phyloP scores from a whole-genome alignment of 495 filamentous ascomycete genomes.

The Xylona heveae region DNA sequence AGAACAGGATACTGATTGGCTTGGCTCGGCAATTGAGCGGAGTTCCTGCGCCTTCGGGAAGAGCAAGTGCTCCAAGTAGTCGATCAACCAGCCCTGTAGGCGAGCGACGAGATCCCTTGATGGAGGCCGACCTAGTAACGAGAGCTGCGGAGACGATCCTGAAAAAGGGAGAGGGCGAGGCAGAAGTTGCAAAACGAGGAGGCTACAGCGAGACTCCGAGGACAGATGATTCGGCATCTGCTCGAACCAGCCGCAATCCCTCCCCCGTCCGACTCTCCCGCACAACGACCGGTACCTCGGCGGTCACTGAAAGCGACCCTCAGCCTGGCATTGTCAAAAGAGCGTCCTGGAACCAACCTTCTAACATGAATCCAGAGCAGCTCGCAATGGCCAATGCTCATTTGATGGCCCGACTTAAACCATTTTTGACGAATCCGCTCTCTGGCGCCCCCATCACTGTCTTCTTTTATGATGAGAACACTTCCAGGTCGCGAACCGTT shows the following conservation, averaged over 20 bases:
- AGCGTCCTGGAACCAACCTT: slow-evolving; percentile 25
- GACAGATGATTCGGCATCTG: neutral
- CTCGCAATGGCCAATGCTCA: slow-evolving; percentile 61
- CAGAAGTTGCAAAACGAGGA: slow-evolving; percentile 44
- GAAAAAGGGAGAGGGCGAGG: slow-evolving; percentile 43
- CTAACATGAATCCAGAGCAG: slow-evolving; percentile 43
- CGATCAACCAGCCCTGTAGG: slow-evolving; percentile 18
- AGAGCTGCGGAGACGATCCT: slow-evolving; percentile 57
- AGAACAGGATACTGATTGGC: slow-evolving; percentile 68
- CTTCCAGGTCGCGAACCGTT: slow-evolving; percentile 59
- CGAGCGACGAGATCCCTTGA: slow-evolving; percentile 14
- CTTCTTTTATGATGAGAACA: slow-evolving; percentile 73
- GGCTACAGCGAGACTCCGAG: slow-evolving; percentile 29
- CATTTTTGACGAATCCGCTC: slow-evolving; percentile 71
- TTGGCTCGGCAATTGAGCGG: slow-evolving; percentile 69
- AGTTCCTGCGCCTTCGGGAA: slow-evolving; percentile 40
- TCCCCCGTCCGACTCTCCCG: slow-evolving; percentile 6
- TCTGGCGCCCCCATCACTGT: slow-evolving; percentile 55
- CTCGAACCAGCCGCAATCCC: slow-evolving; percentile 7
- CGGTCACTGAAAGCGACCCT: no score
- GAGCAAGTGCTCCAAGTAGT: slow-evolving; percentile 5
- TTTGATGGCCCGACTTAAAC: slow-evolving; percentile 66
- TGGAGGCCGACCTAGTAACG: slow-evolving; percentile 45
- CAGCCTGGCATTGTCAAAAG: slow-evolving; percentile 13
- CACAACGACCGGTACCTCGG: slow-evolving; percentile 9